Conservation (phyloP, 306 rosid species). For the Rosa lucieae region DNA sequence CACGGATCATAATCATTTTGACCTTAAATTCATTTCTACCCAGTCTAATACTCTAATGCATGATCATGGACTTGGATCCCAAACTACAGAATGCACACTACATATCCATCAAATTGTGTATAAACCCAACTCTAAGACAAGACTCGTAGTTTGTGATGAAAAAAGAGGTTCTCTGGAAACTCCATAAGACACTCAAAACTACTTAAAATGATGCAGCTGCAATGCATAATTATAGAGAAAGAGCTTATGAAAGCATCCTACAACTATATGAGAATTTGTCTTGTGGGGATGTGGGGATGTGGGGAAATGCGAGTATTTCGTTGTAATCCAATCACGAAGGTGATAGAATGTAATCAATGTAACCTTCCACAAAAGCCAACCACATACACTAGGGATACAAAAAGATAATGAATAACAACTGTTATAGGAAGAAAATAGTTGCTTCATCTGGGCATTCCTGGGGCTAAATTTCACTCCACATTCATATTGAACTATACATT, state of each 20-base stretch:
- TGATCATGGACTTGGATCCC: constrained; percentile 5
- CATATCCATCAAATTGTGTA: neutral
- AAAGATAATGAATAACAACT: neutral
- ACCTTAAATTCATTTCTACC: neutral
- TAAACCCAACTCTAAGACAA: neutral
- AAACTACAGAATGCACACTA: neutral
- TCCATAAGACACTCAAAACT: neutral
- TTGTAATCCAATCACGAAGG: neutral
- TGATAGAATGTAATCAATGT: neutral
- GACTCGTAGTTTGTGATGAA: neutral
- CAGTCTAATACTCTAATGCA: neutral
- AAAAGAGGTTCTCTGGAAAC: neutral
- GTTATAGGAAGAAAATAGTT: neutral
- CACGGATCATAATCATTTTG: neutral
- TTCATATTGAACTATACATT: constrained; percentile 6
- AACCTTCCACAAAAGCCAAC: constrained; percentile 5
- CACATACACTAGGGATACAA: neutral
- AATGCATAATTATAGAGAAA: neutral
- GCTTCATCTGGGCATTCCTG: neutral
- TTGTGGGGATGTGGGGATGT: neutral
- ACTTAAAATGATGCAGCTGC: neutral
- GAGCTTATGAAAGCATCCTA: neutral
- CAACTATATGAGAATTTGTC: neutral
- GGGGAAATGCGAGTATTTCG: neutral
- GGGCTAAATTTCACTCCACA: constrained; percentile 4